Evolutionary conservation across 2,329 filamentous ascomycete genomes (phyloP), one percentile per base, ranked within the genome.

Genomic region (Hymenoscyphus fructigenus): DNA sequence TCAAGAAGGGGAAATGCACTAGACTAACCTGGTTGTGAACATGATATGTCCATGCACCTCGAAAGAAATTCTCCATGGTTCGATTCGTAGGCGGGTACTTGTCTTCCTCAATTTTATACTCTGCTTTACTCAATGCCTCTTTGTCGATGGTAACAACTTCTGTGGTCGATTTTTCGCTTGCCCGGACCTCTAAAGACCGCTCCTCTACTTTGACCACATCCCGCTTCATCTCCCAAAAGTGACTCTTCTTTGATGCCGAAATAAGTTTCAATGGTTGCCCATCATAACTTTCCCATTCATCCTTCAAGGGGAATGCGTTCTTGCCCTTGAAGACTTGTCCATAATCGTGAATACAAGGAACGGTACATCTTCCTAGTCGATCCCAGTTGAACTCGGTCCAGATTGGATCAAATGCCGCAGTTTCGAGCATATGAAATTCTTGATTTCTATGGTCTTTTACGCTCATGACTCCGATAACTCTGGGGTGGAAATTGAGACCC

Each of bases 351-450:
- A 85, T 76, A 67, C 83, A 85, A 1, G 83, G 83, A 1, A 85
- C 79, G 0, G 83, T 83, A 71, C 83, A 85, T 44, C 78, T 76
- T 1, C 81, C 82, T 68, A 83, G 78, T 55, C 81, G 78, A 41
- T 80, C 82, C 78, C 80, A 83, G 69, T 84, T 83, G 72, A 84
- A 84, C 67, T 85, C 82, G 0, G 82, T 82, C 83, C 83, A 85
- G 69, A 85, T 83, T 0, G 83, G 83, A 68, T 85, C 83, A 63
- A 85, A 85, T 4, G 83, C 80, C 5, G 80, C 83, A 0, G 82
- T 84, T 71, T 85, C 83, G n/a, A 85, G 77, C 83, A 85, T 85
- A 10, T 81, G 76, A 61, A 85, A 81, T 64, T 85, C 83, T 4
- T 80, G 78, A 63, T 84, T 83, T 57, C 82, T 78, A 3, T 79